A percentile compares a stretch with the other conserved stretches of the same genome.
phyloP scores from a whole-genome alignment of 345 rosid genomes.

The Orychophragmus violaceus region DNA sequence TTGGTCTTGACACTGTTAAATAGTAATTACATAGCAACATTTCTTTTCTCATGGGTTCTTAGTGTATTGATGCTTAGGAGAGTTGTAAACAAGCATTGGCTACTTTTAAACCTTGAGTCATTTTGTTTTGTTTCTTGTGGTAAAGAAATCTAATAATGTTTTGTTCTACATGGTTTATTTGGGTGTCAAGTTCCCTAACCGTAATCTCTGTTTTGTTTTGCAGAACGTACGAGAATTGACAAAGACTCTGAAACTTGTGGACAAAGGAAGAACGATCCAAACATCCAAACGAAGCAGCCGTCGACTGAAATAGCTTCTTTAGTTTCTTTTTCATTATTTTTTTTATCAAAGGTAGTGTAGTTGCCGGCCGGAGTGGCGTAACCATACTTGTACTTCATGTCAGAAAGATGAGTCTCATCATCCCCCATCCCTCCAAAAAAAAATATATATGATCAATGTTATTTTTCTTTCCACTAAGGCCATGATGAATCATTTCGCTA shows the following conservation, averaged over 20 bases:
- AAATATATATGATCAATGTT: slow-evolving; percentile 20
- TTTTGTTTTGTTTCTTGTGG: background rate
- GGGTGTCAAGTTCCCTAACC: background rate
- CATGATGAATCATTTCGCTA: background rate
- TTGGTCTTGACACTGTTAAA: background rate
- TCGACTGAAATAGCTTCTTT: slow-evolving; percentile 16
- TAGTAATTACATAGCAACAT: background rate
- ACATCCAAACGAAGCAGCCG: slow-evolving; percentile 20
- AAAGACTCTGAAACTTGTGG: slow-evolving; percentile 22
- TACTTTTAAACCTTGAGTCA: background rate
- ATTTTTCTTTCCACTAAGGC: slow-evolving; percentile 29
- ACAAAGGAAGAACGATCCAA: slow-evolving; percentile 8
- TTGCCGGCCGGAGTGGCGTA: background rate
- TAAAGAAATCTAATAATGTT: background rate
- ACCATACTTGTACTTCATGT: slow-evolving; percentile 17
- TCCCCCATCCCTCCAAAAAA: background rate
- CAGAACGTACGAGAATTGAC: slow-evolving; percentile 32
- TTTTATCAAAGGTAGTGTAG: slow-evolving; percentile 20
- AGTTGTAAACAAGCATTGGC: background rate
- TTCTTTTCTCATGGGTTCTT: background rate
- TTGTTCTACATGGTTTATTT: background rate
- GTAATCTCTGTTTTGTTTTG: background rate
- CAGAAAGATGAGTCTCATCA: slow-evolving; percentile 3
- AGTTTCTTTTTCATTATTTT: background rate
- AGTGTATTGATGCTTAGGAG: background rate